Evolutionary conservation across 202 grass and related monocot genomes (phyloP).

Genomic region (Saccharum hybrid): DNA sequence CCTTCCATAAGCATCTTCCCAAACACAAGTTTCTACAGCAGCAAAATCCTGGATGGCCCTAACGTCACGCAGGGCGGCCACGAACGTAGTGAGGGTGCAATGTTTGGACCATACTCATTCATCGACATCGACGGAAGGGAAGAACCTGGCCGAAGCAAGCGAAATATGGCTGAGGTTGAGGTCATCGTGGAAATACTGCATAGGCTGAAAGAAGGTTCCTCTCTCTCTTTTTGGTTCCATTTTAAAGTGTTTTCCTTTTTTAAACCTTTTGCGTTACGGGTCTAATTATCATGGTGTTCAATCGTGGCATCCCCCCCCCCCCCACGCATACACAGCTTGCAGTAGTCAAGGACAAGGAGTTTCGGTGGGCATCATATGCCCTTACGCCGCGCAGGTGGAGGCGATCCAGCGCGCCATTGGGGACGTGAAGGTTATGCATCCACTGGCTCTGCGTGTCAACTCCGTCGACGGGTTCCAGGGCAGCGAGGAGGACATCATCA

Average conservation of each 20-base stretch:
- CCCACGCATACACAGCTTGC: conserved; percentile 34
- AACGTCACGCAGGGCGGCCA: conserved; percentile 48
- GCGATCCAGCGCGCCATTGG: conserved; percentile 39
- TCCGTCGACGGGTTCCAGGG: conserved; percentile 57
- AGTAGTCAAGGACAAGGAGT: conserved; percentile 14
- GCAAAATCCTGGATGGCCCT: conserved; percentile 54
- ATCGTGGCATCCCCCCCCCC: neutral
- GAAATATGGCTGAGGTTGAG: conserved; percentile 59
- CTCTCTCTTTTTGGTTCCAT: neutral
- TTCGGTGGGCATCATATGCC: conserved; percentile 67
- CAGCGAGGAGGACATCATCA: conserved; percentile 60
- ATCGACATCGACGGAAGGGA: conserved; percentile 62
- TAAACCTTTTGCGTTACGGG: neutral
- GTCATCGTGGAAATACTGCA: conserved; percentile 19
- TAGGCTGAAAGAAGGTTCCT: conserved; percentile 47
- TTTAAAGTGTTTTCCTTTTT: neutral
- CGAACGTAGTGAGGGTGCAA: conserved; percentile 15
- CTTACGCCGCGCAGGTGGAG: conserved; percentile 62
- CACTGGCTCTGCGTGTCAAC: conserved; percentile 28
- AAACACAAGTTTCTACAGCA: conserved; percentile 50
- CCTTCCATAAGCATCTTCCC: conserved; percentile 76
- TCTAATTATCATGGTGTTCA: neutral
- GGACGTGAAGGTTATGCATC: neutral
- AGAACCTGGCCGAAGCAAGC: conserved; percentile 48
- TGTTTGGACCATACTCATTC: conserved; percentile 70